A percentile compares a stretch with the other conserved stretches of the same genome.
phyloP scores from a whole-genome alignment of 2,329 filamentous ascomycete species.

The Penicillium sclerotigenum region DNA sequence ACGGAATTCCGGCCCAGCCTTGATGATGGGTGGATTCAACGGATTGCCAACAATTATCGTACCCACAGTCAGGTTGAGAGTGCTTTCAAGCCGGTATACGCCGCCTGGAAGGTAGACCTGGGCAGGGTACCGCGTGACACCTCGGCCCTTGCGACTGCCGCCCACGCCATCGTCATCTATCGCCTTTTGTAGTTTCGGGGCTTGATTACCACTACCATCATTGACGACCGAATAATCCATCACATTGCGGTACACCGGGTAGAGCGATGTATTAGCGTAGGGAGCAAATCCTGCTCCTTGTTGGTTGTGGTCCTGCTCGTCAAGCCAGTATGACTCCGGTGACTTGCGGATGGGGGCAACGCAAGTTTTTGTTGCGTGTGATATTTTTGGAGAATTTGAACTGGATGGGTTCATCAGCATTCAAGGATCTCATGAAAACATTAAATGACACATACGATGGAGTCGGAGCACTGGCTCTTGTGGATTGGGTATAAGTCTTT shows the following conservation, averaged over 20 bases:
- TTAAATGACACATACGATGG: not conserved
- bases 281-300: constrained; percentile 25
- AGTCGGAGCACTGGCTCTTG: not conserved
- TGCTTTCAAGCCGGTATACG: constrained; percentile 24
- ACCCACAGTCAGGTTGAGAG: constrained; percentile 28
- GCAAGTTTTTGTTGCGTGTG: constrained; percentile 16
- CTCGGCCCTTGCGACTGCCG: constrained; percentile 26
- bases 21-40: constrained; percentile 29
- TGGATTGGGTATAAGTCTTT: not conserved
- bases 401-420: not conserved
- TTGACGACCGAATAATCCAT: constrained; percentile 26
- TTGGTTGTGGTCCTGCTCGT: constrained; percentile 26
- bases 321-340: constrained; percentile 23
- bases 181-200: constrained; percentile 24
- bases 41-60: constrained; percentile 36
- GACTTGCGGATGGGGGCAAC: constrained; percentile 5
- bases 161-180: constrained; percentile 29
- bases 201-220: constrained; percentile 28
- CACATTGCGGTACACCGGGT: constrained; percentile 31
- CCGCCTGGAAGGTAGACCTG: constrained; percentile 31
- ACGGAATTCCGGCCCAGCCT: constrained; percentile 23
- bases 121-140: constrained; percentile 27
- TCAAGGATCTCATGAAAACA: not conserved
- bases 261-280: constrained; percentile 12
- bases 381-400: not conserved